Percentiles rank a stretch among this genome's conserved stretches.
Evolutionary conservation across 1,284 basidiomycete genomes (phyloP).

Genomic region (Moesziomyces globuligerus): DNA sequence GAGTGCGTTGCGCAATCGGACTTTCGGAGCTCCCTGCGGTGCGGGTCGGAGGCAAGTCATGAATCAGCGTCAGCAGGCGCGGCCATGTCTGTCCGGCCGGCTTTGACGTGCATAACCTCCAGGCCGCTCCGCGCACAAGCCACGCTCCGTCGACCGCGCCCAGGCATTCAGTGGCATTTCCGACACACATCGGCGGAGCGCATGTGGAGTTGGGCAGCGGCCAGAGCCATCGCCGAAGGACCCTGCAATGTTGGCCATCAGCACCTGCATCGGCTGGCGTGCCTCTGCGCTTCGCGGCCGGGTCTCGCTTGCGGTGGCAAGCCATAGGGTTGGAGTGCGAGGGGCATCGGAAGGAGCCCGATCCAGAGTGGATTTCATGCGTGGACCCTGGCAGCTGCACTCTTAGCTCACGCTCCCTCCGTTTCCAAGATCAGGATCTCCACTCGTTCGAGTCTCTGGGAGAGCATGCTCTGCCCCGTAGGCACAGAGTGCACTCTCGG

Average conservation of each 20-base stretch:
- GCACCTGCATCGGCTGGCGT: background rate
- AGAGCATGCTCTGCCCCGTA: no score
- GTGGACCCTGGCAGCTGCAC: constrained; percentile 8
- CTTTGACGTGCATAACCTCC: background rate
- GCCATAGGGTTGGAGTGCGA: background rate
- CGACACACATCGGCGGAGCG: background rate
- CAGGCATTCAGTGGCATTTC: background rate
- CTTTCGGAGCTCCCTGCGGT: background rate
- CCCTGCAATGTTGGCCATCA: background rate
- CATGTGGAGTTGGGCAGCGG: background rate
- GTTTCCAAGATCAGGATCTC: background rate
- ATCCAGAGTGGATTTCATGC: background rate
- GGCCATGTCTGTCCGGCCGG: background rate
- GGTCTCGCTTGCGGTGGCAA: background rate
- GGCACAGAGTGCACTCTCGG: no score
- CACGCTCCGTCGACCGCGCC: background rate
- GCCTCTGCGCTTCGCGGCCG: background rate
- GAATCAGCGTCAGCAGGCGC: background rate
- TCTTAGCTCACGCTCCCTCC: constrained; percentile 5
- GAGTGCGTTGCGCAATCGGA: background rate
- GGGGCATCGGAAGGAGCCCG: background rate
- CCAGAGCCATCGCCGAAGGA: background rate
- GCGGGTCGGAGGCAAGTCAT: background rate
- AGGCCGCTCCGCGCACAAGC: background rate
- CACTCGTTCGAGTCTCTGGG: background rate